Base-by-base conservation (phyloP, 345 rosid genomes). In the Excoecaria cochinchinensis region DNA sequence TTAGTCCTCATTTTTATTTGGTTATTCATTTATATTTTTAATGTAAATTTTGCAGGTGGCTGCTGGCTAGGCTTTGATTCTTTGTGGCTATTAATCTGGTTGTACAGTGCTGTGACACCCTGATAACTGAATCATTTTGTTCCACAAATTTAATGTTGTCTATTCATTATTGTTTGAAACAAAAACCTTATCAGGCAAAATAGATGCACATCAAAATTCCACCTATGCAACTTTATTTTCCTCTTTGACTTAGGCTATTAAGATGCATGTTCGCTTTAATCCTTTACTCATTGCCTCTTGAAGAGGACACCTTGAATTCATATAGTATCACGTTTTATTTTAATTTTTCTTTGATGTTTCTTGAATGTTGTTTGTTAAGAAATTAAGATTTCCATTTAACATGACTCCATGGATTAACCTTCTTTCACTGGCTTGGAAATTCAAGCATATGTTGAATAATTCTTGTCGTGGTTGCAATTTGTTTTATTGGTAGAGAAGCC, bases 51-150 rank as follows among this genome's bases (percentile, higher is more conserved):
- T 77, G 83, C 86, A 85, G 86, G 84, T n/a, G 71, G 64, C 78
- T 64, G 74, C 79, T 70, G 22, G 67, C 57, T 44, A 69, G 77
- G 76, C 42, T 57, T 56, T 8, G 31, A 31, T 31, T 44, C 55
- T 36, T 25, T 70, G 79, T 17, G 70, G 78, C 75, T 39, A 19
- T 67, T 72, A 64, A 24, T 57, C 70, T 36, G 75, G 77, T 65
- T 83, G 86, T 85, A 85, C 85, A 85, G 78, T 60, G 64, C 72
- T 24, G 39, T 74, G 67, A 77, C 79, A 38, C 58, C 74, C 3
- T 21, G 44, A 22, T 68, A 74, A 55, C 78, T 12, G 51, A 53
- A 72, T 75, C 79, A 76, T 74, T 68, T 78, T 57, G 74, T 70
- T 61, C 22, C 36, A 15, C 65, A 73, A 57, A 61, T 60, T 48